phyloP scores from a whole-genome alignment of 148 eudicot genomes.

The Chenopodium formosanum region DNA sequence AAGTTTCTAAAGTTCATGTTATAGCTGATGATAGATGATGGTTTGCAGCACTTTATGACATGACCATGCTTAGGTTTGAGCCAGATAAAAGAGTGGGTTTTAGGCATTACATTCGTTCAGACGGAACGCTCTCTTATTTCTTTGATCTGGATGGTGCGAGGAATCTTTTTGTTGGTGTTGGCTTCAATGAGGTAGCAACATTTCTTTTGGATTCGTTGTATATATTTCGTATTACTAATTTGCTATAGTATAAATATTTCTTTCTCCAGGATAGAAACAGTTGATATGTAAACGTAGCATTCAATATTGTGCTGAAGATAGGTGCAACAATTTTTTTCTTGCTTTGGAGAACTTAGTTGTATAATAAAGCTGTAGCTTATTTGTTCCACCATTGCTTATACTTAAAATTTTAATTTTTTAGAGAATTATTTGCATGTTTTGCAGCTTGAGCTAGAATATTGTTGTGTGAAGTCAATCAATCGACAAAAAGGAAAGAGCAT shows the following conservation, averaged over 20 bases:
- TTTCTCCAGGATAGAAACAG: no score
- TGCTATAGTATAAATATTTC: no score
- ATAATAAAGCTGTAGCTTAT: background rate
- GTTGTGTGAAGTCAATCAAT: slow-evolving; percentile 80
- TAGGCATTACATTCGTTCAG: slow-evolving; percentile 79
- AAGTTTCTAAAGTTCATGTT: background rate
- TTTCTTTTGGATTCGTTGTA: no score
- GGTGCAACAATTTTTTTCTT: no score
- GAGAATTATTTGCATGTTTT: slow-evolving; percentile 9
- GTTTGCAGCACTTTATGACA: slow-evolving; percentile 83
- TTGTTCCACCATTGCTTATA: background rate
- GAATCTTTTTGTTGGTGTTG: slow-evolving; percentile 69
- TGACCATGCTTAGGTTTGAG: slow-evolving; percentile 95
- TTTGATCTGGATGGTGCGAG: slow-evolving; percentile 68
- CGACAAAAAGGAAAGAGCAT: slow-evolving; percentile 69
- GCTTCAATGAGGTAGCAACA: slow-evolving; percentile 68
- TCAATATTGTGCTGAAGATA: no score
- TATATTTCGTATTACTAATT: no score
- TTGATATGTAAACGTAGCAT: no score
- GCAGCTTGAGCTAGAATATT: slow-evolving; percentile 93
- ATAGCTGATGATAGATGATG: background rate
- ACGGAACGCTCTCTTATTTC: slow-evolving; percentile 94
- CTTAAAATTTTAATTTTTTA: background rate
- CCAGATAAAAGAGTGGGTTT: slow-evolving; percentile 73
- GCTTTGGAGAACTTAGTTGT: background rate